phyloP scores from a whole-genome alignment of 805 yeast genomes.

The Monosporozyma servazzii region DNA sequence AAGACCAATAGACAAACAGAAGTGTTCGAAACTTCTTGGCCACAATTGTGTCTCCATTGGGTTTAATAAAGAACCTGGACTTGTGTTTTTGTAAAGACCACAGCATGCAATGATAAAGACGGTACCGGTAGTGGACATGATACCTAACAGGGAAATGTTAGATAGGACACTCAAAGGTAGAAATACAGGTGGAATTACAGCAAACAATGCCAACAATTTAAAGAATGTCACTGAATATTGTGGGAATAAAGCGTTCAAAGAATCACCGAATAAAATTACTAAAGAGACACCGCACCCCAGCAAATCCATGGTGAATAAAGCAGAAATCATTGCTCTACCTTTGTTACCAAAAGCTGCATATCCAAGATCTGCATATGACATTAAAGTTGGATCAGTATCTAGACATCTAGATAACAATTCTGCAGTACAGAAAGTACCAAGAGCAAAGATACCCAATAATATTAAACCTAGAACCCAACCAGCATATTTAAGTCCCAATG shows the following conservation, averaged over 20 bases:
- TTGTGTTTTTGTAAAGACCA: conserved; percentile 48
- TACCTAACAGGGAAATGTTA: conserved; percentile 60
- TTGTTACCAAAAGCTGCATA: conserved; percentile 73
- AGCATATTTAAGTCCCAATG: conserved; percentile 55
- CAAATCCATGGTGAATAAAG: conserved; percentile 67
- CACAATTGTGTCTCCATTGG: conserved; percentile 59
- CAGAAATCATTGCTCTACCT: conserved; percentile 66
- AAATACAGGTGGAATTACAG: conserved; percentile 74
- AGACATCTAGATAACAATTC: conserved; percentile 61
- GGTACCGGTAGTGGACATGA: conserved; percentile 57
- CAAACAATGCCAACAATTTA: conserved; percentile 58
- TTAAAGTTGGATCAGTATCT: conserved; percentile 69
- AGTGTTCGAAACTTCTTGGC: conserved; percentile 46
- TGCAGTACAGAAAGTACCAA: conserved; percentile 70
- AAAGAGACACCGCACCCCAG: conserved; percentile 76
- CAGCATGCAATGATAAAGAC: conserved; percentile 49
- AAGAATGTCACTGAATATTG: conserved; percentile 42
- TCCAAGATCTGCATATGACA: conserved; percentile 85
- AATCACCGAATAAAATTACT: conserved; percentile 76
- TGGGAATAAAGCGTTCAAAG: conserved; percentile 62
- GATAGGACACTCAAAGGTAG: conserved; percentile 68
- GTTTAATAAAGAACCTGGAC: conserved; percentile 67
- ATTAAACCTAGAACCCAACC: conserved; percentile 66
- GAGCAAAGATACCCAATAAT: conserved; percentile 51
- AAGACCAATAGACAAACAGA: conserved; percentile 55